Conservation (phyloP, 2,329 filamentous ascomycete species). For the Raffaelea deltoideospora region DNA sequence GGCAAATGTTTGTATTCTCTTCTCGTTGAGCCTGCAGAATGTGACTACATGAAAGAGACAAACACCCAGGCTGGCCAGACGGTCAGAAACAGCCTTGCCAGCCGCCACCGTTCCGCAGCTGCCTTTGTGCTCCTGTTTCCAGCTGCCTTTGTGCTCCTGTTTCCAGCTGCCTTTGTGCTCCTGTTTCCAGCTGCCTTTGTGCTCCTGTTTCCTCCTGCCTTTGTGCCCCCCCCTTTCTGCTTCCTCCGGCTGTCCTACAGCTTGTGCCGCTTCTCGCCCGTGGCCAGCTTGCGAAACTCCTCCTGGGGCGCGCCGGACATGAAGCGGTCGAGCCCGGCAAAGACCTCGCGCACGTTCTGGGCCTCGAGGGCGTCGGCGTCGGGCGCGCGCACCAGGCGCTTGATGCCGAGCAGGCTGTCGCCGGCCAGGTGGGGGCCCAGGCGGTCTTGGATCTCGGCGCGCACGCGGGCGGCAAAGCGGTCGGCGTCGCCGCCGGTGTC, state of each 20-base stretch:
- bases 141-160: no score
- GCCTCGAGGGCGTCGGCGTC: constrained; percentile 58
- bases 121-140: no score
- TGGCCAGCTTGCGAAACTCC: constrained; percentile 75
- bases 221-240: no score
- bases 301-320: constrained; percentile 66
- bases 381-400: constrained; percentile 63
- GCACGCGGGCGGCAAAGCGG: constrained; percentile 55
- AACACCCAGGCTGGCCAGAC: no score
- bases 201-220: no score
- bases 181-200: no score
- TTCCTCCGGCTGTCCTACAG: constrained; percentile 31
- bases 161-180: no score
- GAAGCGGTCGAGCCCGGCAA: constrained; percentile 72
- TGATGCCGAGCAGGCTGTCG: constrained; percentile 69
- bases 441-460: constrained; percentile 66
- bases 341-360: constrained; percentile 72
- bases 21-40: no score
- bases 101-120: no score
- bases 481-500: constrained; percentile 37
- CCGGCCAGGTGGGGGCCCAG: constrained; percentile 67
- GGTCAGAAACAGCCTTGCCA: no score
- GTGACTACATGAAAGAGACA: no score
- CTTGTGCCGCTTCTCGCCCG: constrained; percentile 89
- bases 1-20: no score